phyloP scores from a whole-genome alignment of 768 basidiomycete species.

The Termitomyces sp. region DNA sequence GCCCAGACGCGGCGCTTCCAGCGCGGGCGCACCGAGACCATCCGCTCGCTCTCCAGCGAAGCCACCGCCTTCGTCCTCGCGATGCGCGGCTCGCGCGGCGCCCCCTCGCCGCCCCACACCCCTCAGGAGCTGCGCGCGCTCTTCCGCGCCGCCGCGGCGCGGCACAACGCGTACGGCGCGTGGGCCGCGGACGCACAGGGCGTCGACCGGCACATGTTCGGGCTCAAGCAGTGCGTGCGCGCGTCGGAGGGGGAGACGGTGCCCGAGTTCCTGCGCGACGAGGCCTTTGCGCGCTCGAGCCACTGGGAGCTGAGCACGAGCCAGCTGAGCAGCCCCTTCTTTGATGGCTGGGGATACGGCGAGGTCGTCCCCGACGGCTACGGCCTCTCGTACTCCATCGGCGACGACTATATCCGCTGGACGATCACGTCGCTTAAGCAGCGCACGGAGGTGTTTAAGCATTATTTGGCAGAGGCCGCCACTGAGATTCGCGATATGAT shows the following conservation, averaged over 20 bases:
- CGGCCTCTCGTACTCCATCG: constrained; percentile 88
- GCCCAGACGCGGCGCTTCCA: constrained; percentile 92
- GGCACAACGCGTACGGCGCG: constrained; percentile 81
- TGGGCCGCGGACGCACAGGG: constrained; percentile 95
- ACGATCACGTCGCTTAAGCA: constrained; percentile 75
- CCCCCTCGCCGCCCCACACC: constrained; percentile 13
- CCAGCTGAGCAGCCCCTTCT: constrained; percentile 70
- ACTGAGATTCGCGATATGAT: constrained; percentile 16
- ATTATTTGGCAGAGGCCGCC: constrained; percentile 35
- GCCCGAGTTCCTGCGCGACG: constrained; percentile 70
- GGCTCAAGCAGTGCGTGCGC: constrained; percentile 56
- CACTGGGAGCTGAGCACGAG: constrained; percentile 96
- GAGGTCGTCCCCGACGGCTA: constrained; percentile 85
- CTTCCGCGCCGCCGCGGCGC: constrained; percentile 69
- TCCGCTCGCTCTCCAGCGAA: constrained; percentile 79
- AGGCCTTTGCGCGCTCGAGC: constrained; percentile 57
- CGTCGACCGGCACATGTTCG: constrained; percentile 94
- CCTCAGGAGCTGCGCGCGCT: constrained; percentile 47
- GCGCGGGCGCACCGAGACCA: constrained; percentile 91
- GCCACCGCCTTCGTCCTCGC: constrained; percentile 81
- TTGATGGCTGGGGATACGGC: constrained; percentile 92
- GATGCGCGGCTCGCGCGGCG: constrained; percentile 59
- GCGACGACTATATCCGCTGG: constrained; percentile 81
- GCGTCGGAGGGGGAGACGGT: constrained; percentile 53
- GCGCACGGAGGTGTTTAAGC: constrained; percentile 46